Evolutionary conservation across 805 yeast species (phyloP).

Genomic region (Candida caryicola): DNA sequence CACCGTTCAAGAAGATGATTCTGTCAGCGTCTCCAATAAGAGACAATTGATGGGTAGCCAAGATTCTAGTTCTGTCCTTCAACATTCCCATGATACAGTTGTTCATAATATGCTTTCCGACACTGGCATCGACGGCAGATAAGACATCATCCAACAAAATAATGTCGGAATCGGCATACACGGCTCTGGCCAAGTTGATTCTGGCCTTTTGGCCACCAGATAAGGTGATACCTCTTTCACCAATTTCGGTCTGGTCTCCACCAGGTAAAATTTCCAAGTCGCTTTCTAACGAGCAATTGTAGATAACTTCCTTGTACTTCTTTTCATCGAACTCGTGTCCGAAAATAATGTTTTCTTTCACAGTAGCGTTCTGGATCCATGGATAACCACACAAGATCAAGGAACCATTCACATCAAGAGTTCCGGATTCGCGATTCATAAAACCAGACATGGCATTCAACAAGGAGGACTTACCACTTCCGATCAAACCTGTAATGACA

Average conservation of each 20-base stretch:
- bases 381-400: constrained; percentile 61
- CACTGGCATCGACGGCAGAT: constrained; percentile 84
- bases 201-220: constrained; percentile 93
- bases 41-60: constrained; percentile 84
- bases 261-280: constrained; percentile 69
- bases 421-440: constrained; percentile 58
- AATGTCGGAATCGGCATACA: constrained; percentile 65
- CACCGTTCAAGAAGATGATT: constrained; percentile 64
- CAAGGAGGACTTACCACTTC: constrained; percentile 77
- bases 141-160: constrained; percentile 74
- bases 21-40: constrained; percentile 68
- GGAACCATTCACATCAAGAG: constrained; percentile 51
- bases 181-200: constrained; percentile 74
- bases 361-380: constrained; percentile 82
- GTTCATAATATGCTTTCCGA: constrained; percentile 74
- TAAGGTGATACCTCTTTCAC: constrained; percentile 80
- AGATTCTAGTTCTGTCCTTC: constrained; percentile 57
- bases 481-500: constrained; percentile 76
- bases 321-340: constrained; percentile 53
- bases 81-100: constrained; percentile 63
- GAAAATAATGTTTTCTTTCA: constrained; percentile 69
- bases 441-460: constrained; percentile 69
- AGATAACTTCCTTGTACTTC: constrained; percentile 52
- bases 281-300: constrained; percentile 62
- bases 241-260: constrained; percentile 77